Conservation (phyloP, 2,329 filamentous ascomycete genomes). For the Penicillium sclerotigenum region DNA sequence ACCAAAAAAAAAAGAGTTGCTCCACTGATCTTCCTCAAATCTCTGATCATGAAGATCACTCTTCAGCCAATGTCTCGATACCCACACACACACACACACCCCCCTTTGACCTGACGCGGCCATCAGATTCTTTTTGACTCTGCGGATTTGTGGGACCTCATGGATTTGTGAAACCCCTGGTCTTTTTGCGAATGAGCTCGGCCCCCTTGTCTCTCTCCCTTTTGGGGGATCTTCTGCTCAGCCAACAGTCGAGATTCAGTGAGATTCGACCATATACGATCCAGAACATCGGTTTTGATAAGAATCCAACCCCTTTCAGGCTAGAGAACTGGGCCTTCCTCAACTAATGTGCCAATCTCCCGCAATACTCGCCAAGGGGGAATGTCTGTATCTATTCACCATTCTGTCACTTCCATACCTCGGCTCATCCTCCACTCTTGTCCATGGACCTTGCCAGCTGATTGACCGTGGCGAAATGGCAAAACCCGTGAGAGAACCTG, state of each 20-base stretch:
- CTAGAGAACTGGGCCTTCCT: neutral
- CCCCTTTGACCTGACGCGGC: neutral
- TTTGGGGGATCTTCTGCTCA: neutral
- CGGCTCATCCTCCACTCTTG: neutral
- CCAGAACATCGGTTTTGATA: neutral
- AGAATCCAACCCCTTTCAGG: neutral
- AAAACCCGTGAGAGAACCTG: conserved; percentile 3
- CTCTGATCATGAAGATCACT: conserved; percentile 5
- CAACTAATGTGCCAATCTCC: neutral
- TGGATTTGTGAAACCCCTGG: conserved; percentile 8
- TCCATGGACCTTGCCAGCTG: conserved; percentile 10
- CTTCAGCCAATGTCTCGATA: neutral
- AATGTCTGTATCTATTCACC: neutral
- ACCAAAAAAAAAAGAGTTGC: neutral
- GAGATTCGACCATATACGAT: neutral
- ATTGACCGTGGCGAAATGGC: conserved; percentile 20
- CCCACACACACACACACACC: neutral
- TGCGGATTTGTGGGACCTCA: conserved; percentile 8
- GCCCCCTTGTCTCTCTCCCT: neutral
- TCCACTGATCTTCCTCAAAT: conserved; percentile 11
- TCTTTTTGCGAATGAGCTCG: conserved; percentile 5
- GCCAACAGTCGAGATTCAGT: neutral
- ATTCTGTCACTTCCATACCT: conserved; percentile 1
- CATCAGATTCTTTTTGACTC: conserved; percentile 5
- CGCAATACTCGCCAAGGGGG: neutral